phyloP scores from a whole-genome alignment of 345 rosid species.

The Turnera subulata region DNA sequence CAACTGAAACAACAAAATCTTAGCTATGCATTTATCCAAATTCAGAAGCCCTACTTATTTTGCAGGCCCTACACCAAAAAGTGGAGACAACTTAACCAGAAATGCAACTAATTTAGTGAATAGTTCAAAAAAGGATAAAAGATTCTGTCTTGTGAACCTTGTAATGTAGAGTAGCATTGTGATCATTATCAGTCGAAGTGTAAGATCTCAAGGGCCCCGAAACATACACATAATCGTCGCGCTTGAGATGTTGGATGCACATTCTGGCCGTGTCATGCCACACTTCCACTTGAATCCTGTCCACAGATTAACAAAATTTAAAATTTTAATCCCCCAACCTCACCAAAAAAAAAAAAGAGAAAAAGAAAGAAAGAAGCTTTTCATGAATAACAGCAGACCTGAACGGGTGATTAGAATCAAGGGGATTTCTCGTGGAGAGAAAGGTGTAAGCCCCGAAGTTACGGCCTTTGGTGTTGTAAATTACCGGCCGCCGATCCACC shows the following conservation, averaged over 20 bases:
- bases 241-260: conserved; percentile 50
- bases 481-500: conserved; percentile 33
- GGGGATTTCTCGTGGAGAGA: conserved; percentile 37
- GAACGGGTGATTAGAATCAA: conserved; percentile 28
- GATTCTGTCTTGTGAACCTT: no score
- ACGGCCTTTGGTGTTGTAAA: conserved; percentile 5
- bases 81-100: no score
- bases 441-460: conserved; percentile 38
- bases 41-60: no score
- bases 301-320: not conserved
- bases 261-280: conserved; percentile 41
- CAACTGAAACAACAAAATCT: no score
- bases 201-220: conserved; percentile 48
- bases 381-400: conserved; percentile 51
- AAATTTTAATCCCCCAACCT: not conserved
- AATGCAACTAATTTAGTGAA: no score
- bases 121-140: no score
- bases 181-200: no score
- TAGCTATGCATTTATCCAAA: no score
- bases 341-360: no score
- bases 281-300: conserved; percentile 51
- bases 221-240: conserved; percentile 54
- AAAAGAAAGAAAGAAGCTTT: not conserved
- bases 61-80: no score
- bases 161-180: no score